Percentiles rank a stretch among this genome's conserved stretches.
Conservation (phyloP, 352 stramenopile genomes). For the Lagenidium giganteum region DNA sequence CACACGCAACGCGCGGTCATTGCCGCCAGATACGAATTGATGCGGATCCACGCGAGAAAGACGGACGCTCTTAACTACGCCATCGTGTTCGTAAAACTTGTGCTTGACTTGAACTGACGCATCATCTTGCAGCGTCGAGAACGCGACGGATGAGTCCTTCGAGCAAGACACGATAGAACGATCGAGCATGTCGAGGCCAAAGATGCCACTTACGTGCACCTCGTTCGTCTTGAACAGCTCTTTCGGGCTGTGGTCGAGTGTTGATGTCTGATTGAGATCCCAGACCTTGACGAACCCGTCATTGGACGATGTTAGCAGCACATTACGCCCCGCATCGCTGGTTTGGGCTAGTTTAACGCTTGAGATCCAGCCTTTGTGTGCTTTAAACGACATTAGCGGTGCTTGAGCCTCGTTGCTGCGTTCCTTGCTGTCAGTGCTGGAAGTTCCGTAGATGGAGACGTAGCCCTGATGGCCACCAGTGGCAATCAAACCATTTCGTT, state of each 20-base stretch:
- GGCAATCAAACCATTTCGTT: constrained; percentile 29
- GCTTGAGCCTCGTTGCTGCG: constrained; percentile 1
- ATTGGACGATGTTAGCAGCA: constrained; percentile 44
- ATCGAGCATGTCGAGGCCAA: constrained; percentile 30
- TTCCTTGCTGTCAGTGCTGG: not conserved
- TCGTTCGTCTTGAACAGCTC: constrained; percentile 20
- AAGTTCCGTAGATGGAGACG: constrained; percentile 35
- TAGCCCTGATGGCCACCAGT: constrained; percentile 35
- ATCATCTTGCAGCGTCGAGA: constrained; percentile 24
- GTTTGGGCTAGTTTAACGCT: constrained; percentile 33
- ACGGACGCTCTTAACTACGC: constrained; percentile 43
- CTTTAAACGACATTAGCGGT: constrained; percentile 49
- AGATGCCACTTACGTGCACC: constrained; percentile 43
- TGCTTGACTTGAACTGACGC: constrained; percentile 7
- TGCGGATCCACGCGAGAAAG: constrained; percentile 20
- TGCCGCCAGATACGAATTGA: constrained; percentile 37
- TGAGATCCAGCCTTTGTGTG: constrained; percentile 48
- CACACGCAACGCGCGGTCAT: constrained; percentile 35
- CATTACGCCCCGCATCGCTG: constrained; percentile 16
- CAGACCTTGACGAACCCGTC: constrained; percentile 46
- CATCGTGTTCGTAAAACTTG: constrained; percentile 30
- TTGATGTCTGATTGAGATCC: constrained; percentile 39
- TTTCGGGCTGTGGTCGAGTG: constrained; percentile 12
- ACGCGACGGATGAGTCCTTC: constrained; percentile 35
- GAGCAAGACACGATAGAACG: constrained; percentile 40